Percentiles rank a stretch among this genome's conserved stretches.
phyloP scores from a whole-genome alignment of 176 grass and related monocot species.

The Leersia perrieri region DNA sequence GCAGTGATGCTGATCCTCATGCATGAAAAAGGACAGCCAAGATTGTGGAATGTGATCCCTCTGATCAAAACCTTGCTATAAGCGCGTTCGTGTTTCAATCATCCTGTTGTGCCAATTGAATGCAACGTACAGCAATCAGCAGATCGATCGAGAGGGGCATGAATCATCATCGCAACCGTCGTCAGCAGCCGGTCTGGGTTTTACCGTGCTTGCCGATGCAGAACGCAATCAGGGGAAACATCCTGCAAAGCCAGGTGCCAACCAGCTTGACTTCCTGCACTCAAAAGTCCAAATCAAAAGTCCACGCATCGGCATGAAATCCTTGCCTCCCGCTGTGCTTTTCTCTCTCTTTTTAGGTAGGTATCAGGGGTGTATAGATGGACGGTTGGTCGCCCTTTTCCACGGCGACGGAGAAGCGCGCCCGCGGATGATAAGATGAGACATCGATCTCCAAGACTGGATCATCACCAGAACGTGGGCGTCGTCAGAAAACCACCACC shows the following conservation, averaged over 20 bases:
- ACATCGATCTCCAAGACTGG: too few species aligned
- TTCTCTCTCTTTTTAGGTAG: conserved; percentile 6
- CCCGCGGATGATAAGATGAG: conserved; percentile 21
- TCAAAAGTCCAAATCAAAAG: background rate
- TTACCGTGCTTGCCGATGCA: background rate
- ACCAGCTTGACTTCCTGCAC: background rate
- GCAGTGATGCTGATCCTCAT: background rate
- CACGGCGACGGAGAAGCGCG: conserved; percentile 1
- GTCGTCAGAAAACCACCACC: background rate
- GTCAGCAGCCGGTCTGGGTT: background rate
- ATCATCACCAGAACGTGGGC: background rate
- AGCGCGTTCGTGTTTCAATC: background rate
- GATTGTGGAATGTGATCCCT: background rate
- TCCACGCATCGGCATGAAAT: background rate
- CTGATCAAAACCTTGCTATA: background rate
- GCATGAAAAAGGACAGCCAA: background rate
- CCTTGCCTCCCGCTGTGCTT: background rate
- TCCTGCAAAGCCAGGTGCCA: background rate
- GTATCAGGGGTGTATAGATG: background rate
- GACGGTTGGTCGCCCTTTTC: conserved; percentile 16
- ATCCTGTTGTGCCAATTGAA: background rate
- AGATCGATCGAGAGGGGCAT: background rate
- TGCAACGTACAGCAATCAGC: background rate
- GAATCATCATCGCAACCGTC: background rate
- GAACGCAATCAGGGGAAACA: background rate